Conservation (phyloP, 306 rosid species). For the Glycine latifolia region DNA sequence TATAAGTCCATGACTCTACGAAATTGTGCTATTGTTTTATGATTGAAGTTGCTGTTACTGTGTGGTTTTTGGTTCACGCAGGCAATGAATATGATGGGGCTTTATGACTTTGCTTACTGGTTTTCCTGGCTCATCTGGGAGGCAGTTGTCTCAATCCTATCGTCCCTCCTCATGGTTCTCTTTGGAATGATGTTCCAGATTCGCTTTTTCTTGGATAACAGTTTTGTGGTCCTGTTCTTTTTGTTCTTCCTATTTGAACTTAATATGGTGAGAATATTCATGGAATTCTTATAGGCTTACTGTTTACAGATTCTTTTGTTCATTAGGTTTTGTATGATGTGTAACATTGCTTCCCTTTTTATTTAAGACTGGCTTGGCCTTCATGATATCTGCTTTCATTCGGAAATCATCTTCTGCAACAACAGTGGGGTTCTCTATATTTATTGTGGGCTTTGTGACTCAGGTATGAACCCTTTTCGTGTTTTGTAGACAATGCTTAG, state of each 20-base stretch:
- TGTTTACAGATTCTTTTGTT: slow-evolving; percentile 20
- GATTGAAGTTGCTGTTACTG: background rate
- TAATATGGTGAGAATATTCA: slow-evolving; percentile 71
- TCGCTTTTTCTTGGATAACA: slow-evolving; percentile 77
- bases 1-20: too few species aligned
- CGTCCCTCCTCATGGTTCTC: slow-evolving; percentile 78
- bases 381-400: slow-evolving; percentile 87
- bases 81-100: slow-evolving; percentile 97
- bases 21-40: background rate
- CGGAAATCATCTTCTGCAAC: slow-evolving; percentile 84
- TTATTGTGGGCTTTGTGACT: slow-evolving; percentile 73
- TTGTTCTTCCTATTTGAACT: slow-evolving; percentile 90
- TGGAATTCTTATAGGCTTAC: slow-evolving; percentile 13
- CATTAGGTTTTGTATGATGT: slow-evolving; percentile 11
- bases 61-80: slow-evolving; percentile 46
- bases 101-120: slow-evolving; percentile 92
- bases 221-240: slow-evolving; percentile 62
- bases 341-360: slow-evolving; percentile 2
- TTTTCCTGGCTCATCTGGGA: slow-evolving; percentile 94
- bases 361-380: slow-evolving; percentile 80
- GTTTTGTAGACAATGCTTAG: slow-evolving; percentile 31
- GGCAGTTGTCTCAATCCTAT: slow-evolving; percentile 61
- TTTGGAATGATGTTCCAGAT: slow-evolving; percentile 91
- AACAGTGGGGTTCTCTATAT: slow-evolving; percentile 70
- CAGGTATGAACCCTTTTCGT: slow-evolving; percentile 70